phyloP scores from a whole-genome alignment of 2,329 filamentous ascomycete species.

The Pochonia chlamydosporia region DNA sequence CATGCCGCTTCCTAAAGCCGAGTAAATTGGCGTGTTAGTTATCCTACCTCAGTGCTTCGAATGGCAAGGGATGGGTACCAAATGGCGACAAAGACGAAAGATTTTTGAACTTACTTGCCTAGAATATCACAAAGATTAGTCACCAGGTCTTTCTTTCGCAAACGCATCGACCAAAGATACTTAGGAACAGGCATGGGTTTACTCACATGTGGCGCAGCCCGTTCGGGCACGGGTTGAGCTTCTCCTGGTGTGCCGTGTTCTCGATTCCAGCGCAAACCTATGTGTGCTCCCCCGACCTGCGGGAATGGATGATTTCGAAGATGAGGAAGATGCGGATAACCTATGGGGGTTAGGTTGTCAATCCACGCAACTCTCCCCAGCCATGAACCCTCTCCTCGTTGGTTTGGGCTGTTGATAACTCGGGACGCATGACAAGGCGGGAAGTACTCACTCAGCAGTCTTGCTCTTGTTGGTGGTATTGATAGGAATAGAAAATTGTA shows the following conservation, averaged over 20 bases:
- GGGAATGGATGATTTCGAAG: conserved; percentile 3
- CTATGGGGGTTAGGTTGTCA: not conserved
- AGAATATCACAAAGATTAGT: conserved; percentile 6
- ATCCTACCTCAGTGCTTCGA: not conserved
- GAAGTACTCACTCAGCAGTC: conserved; percentile 19
- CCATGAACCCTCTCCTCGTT: not conserved
- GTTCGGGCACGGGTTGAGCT: conserved; percentile 32
- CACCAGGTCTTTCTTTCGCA: not conserved
- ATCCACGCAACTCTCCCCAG: not conserved
- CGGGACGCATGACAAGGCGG: not conserved
- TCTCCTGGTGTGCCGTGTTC: conserved; percentile 30
- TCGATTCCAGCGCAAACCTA: conserved; percentile 31
- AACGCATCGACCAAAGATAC: not conserved
- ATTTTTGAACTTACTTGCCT: conserved; percentile 26
- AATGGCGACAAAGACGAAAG: not conserved
- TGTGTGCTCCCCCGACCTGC: conserved; percentile 23
- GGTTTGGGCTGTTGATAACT: not conserved
- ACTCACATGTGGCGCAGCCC: conserved; percentile 32
- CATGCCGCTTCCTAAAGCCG: conserved; percentile 29
- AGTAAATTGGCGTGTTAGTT: not conserved
- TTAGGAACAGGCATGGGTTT: no score
- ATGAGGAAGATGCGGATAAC: not conserved
- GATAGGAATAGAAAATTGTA: conserved; percentile 30
- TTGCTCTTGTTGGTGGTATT: conserved; percentile 14
- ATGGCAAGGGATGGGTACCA: not conserved